Evolutionary conservation across 2,329 filamentous ascomycete species (phyloP).

Genomic region (Epichloe brachyelytri): DNA sequence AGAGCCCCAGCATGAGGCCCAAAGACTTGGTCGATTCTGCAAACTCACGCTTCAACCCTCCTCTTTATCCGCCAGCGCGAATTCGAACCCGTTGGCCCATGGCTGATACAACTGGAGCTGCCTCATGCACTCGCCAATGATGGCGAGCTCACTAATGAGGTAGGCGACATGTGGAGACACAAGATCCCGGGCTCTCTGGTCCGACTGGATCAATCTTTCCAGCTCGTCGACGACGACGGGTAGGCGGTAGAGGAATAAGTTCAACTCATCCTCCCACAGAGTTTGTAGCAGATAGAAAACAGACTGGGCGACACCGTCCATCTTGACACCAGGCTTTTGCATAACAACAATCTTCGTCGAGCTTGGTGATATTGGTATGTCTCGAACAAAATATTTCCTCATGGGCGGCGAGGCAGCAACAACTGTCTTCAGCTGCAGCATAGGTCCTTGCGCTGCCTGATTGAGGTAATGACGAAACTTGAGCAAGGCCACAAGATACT

Average conservation of each 20-base stretch:
- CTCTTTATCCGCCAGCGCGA: constrained; percentile 11
- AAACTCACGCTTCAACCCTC: constrained; percentile 17
- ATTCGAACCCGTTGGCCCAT: constrained; percentile 30
- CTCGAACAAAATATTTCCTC: constrained; percentile 20
- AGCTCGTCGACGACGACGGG: constrained; percentile 33
- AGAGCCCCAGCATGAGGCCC: constrained; percentile 9
- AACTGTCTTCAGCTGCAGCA: constrained; percentile 12
- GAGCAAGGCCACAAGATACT: constrained; percentile 25
- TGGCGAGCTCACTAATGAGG: constrained; percentile 30
- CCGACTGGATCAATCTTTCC: constrained; percentile 27
- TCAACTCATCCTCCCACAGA: constrained; percentile 23
- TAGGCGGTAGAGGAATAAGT: constrained; percentile 20
- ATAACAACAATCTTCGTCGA: constrained; percentile 13
- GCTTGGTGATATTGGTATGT: constrained; percentile 11
- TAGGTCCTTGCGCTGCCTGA: constrained; percentile 18
- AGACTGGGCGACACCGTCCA: constrained; percentile 11
- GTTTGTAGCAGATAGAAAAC: constrained; percentile 25
- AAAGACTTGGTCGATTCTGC: constrained; percentile 4
- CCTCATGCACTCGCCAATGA: constrained; percentile 29
- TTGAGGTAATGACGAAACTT: constrained; percentile 25
- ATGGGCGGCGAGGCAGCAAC: constrained; percentile 27
- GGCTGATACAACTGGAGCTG: constrained; percentile 35
- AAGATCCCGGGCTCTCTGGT: constrained; percentile 21
- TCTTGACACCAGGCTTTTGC: constrained; percentile 9
- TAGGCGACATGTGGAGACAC: constrained; percentile 24